A percentile compares a stretch with the other conserved stretches of the same genome.
Conservation (phyloP, 208 protist species). For the Blechomonas ayalai region DNA sequence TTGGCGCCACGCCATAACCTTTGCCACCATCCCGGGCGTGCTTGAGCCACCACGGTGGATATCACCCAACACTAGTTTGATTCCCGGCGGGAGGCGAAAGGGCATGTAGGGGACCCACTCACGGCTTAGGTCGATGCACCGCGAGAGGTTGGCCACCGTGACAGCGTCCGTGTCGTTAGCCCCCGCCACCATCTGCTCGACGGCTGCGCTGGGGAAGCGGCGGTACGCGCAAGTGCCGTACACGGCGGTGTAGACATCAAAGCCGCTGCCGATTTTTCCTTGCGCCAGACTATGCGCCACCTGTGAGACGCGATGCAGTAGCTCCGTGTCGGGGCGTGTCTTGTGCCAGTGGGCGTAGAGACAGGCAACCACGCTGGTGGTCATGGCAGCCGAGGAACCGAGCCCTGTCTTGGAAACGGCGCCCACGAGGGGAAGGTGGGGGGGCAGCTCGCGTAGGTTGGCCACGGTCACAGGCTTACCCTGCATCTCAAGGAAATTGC, state of each 20-base stretch:
- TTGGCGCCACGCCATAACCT: conserved; percentile 88
- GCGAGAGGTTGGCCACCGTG: conserved; percentile 21
- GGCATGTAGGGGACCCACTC: conserved; percentile 62
- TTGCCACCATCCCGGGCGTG: conserved; percentile 93
- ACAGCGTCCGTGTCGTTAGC: conserved; percentile 28
- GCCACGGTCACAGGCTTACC: conserved; percentile 35
- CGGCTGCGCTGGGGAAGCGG: conserved; percentile 60
- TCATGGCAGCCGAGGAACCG: conserved; percentile 91
- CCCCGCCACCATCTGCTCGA: conserved; percentile 48
- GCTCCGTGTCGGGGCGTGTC: conserved; percentile 20
- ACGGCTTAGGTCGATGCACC: conserved; percentile 34
- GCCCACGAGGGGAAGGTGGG: conserved; percentile 60
- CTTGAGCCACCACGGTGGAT: conserved; percentile 86
- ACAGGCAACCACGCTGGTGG: conserved; percentile 86
- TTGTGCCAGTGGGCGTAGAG: conserved; percentile 51
- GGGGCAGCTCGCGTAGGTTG: conserved; percentile 54
- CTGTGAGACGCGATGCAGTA: conserved; percentile 90
- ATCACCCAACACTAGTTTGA: conserved; percentile 87
- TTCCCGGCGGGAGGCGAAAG: conserved; percentile 68
- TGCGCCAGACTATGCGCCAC: conserved; percentile 92
- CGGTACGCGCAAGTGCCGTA: conserved; percentile 92
- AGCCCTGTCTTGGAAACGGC: conserved; percentile 93
- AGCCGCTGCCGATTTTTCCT: conserved; percentile 95
- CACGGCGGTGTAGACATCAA: conserved; percentile 94
- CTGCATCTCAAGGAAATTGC: conserved; percentile 65